Conservation (phyloP, 805 yeast genomes). For the Kuraishia floccosa region DNA sequence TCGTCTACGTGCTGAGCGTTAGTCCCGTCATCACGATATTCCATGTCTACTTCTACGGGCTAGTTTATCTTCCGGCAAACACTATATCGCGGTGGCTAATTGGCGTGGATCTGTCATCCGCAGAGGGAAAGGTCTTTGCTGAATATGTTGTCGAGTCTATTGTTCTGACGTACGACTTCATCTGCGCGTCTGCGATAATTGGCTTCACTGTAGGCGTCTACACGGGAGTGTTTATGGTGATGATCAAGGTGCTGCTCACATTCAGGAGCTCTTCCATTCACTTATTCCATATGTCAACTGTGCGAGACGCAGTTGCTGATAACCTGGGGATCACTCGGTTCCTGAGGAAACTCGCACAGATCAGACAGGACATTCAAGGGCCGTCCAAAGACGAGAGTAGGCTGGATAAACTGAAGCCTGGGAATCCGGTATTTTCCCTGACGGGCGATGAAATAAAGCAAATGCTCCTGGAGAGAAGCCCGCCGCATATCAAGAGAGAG, state of each 20-base stretch:
- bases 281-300: too few species aligned
- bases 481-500: too few species aligned
- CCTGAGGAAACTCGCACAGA: neutral
- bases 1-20: neutral
- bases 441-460: too few species aligned
- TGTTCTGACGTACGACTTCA: constrained; percentile 4
- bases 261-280: constrained; percentile 1
- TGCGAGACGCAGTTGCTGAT: neutral
- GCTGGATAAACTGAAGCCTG: too few species aligned
- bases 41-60: constrained; percentile 2
- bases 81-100: neutral
- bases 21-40: constrained; percentile 2
- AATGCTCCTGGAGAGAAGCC: too few species aligned
- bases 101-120: neutral
- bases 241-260: constrained; percentile 4
- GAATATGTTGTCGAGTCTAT: neutral
- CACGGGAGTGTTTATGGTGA: constrained; percentile 2
- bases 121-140: too few species aligned
- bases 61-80: constrained; percentile 2
- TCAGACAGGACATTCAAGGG: too few species aligned
- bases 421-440: too few species aligned
- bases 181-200: constrained; percentile 3
- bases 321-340: neutral
- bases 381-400: too few species aligned
- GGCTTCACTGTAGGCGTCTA: constrained; percentile 4